Percentiles rank a stretch among this genome's conserved stretches.
phyloP scores from a whole-genome alignment of 2,329 filamentous ascomycete species.

The Pseudogymnoascus sp. region DNA sequence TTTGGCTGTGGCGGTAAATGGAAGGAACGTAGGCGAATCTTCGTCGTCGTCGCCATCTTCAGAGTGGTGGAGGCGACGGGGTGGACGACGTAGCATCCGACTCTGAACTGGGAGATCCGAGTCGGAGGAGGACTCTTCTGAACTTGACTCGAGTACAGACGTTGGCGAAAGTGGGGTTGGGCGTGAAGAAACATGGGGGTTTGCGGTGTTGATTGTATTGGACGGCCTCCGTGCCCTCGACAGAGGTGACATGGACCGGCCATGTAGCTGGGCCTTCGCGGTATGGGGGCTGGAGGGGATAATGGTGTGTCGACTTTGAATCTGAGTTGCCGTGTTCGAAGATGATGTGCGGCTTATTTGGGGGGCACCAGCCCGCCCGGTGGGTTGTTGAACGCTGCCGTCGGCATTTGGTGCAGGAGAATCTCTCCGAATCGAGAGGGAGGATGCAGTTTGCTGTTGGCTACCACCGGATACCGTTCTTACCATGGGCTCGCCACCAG shows the following conservation, averaged over 20 bases:
- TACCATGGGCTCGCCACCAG: constrained; percentile 39
- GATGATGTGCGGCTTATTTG: constrained; percentile 26
- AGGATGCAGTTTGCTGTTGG: constrained; percentile 22
- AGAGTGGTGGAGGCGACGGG: constrained; percentile 21
- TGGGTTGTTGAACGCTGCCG: constrained; percentile 14
- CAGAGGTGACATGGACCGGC: constrained; percentile 22
- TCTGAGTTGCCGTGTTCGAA: constrained; percentile 21
- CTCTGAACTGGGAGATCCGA: constrained; percentile 22
- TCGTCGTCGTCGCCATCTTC: constrained; percentile 24
- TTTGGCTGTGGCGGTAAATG: constrained; percentile 15
- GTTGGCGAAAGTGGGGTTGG: constrained; percentile 17
- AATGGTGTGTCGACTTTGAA: constrained; percentile 22
- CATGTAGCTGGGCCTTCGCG: constrained; percentile 19
- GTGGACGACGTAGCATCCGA: constrained; percentile 24
- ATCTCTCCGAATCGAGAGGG: constrained; percentile 24
- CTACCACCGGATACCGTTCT: constrained; percentile 40
- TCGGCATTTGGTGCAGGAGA: constrained; percentile 20
- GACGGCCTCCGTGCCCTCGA: constrained; percentile 15
- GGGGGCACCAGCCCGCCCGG: constrained; percentile 16
- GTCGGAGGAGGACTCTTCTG: constrained; percentile 22
- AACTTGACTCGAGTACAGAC: constrained; percentile 14
- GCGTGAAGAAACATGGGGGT: constrained; percentile 12
- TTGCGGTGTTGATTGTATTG: constrained; percentile 10
- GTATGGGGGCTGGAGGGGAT: constrained; percentile 21
- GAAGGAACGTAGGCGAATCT: constrained; percentile 26